Base-by-base conservation (phyloP, 2,329 filamentous ascomycete species). In the Thelonectria blattea region DNA sequence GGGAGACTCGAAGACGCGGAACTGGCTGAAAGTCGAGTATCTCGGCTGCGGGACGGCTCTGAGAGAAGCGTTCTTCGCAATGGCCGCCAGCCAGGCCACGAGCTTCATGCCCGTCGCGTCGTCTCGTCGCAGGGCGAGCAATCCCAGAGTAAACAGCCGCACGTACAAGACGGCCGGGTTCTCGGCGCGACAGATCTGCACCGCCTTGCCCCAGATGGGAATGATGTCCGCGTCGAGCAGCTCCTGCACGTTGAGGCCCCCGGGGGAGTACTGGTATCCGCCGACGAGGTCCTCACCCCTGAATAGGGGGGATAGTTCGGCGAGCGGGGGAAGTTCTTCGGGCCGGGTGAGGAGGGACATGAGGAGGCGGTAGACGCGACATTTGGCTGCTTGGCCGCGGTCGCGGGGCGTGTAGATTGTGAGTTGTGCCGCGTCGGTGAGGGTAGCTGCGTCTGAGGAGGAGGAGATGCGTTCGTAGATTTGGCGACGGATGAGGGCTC, bases 401-500 rank as follows among this genome's bases (percentile, higher is more conserved):
- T 30, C 17, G 1, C 1, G 5, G 17, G 62, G 17, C 0, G 37
- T 3, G 11, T 59, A 61, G 3, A 0, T 2, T 4, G 15, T 8
- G 2, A 11, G 2, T 2, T 52, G 15, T 32, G n/a, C 15, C 8
- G 32, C 32, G 1, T 55, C 32, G 0, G 24, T 27, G 3, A 66
- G 55, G 3, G 49, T 5, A 0, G 7, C 4, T 0, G 42, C 39
- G 45, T 66, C 65, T 0, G 46, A 58, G 1, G 53, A 20, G n/a
- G 57, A 62, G 7, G 18, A 58, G 10, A 65, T 32, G n/a, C 65
- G 65, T n/a, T 65, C 62, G 2, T 66, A 63, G 6, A 67, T 5
- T 14, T 67, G 64, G 3, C 65, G 52, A 6, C 64, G 46, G 12
- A 66, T 54, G 1, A 50, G 50, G 2, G 64, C 65, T n/a, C 65